Evolutionary conservation across 2,329 filamentous ascomycete species (phyloP).

Genomic region (Fusarium kyushuense): DNA sequence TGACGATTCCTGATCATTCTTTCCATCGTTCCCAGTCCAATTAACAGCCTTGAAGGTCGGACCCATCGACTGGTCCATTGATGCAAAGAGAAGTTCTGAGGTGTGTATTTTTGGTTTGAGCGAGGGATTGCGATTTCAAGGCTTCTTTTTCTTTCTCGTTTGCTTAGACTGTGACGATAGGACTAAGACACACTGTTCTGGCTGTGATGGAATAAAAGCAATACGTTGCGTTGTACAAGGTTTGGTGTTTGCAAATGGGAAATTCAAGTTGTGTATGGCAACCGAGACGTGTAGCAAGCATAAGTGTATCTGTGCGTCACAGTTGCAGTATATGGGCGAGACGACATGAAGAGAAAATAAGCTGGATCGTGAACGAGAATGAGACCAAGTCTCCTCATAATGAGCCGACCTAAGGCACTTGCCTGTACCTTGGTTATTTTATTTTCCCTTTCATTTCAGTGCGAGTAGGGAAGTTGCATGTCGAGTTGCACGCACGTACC

Average conservation of each 20-base stretch:
- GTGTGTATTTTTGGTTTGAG: background rate
- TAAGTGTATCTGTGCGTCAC: constrained; percentile 11
- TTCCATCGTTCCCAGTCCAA: constrained; percentile 22
- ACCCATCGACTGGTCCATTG: constrained; percentile 26
- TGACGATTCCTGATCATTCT: constrained; percentile 6
- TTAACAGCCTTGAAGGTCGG: constrained; percentile 15
- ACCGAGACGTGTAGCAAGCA: background rate
- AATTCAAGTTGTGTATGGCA: constrained; percentile 1
- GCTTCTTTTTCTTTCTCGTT: background rate
- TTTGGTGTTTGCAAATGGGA: background rate
- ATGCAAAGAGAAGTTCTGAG: background rate
- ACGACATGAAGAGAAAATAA: constrained; percentile 17
- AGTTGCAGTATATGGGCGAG: constrained; percentile 7
- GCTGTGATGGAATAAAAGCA: background rate
- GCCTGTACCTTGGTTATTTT: constrained; percentile 19
- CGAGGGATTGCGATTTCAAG: background rate
- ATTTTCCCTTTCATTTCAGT: constrained; percentile 20
- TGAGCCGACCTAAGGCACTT: constrained; percentile 2
- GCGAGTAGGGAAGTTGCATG: constrained; percentile 37
- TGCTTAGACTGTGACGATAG: background rate
- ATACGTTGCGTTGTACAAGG: background rate
- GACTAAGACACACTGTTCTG: background rate
- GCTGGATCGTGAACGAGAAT: constrained; percentile 31
- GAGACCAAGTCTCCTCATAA: constrained; percentile 26
- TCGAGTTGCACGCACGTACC: constrained; percentile 31